Base-by-base conservation (phyloP, 306 rosid species). In the Begonia peltatifolia region DNA sequence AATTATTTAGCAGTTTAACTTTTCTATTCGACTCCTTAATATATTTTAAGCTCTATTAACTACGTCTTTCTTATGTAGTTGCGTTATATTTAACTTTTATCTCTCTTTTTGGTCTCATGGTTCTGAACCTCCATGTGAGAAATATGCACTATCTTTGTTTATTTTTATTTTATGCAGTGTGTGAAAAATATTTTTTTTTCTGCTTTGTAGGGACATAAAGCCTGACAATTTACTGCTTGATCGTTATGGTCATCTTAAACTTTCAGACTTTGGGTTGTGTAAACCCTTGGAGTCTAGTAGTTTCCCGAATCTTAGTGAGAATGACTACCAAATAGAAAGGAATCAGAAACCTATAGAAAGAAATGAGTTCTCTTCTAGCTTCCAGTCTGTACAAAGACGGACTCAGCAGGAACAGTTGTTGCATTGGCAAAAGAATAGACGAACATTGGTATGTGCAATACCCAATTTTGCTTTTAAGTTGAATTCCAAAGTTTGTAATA, bases 201-300 rank as follows among this genome's bases (percentile, higher is more conserved):
- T 63, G 10, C 41, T 47, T 63, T 53, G 17, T 75, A 87, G 95
- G 78, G 95, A 87, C 70, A 87, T 87, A 71, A 87, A 87, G 77
- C 95, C 95, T 56, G 89, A 87, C 60, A 87, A 83, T 72, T 80
- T 87, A 56, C 77, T 87, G 68, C 84, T 87, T 12, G 93, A 87
- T 63, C 72, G 72, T 57, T 46, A 74, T 50, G 95, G 95, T 60
- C 95, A 87, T 72, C 62, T 87, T 80, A 87, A 82, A 70, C 79
- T 87, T 47, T 87, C 95, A 52, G 93, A 87, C 77, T 87, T 87
- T 69, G 95, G 95, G 36, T 71, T 87, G 75, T 87, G 93, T 55
- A 87, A 87, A 63, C 93, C 93, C 23, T 65, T 87, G 68, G 88
- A 84, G 67, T 70, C 80, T 71, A 82, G 80, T 52, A 79, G 78